A percentile compares a stretch with the other conserved stretches of the same genome.
phyloP scores from a whole-genome alignment of 805 yeast genomes.

The Cyberlindnera veronae region DNA sequence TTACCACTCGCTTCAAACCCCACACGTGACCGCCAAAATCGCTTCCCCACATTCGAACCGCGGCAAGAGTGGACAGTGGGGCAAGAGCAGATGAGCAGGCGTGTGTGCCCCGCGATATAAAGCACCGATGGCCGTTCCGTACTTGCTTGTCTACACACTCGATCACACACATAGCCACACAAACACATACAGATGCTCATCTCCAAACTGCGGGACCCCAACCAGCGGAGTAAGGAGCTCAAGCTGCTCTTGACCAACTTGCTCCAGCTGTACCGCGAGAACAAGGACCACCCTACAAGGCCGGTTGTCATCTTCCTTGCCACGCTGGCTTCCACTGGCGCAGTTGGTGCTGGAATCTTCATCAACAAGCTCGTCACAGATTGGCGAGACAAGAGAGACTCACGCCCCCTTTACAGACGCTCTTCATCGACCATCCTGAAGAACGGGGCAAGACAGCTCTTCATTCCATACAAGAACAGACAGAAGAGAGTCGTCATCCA shows the following conservation, averaged over 20 bases:
- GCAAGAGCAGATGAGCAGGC: too few species aligned
- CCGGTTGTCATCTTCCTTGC: constrained; percentile 28
- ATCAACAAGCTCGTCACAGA: constrained; percentile 27
- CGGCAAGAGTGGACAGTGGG: too few species aligned
- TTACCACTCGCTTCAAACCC: neutral
- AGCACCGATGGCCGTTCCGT: too few species aligned
- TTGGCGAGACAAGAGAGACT: constrained; percentile 27
- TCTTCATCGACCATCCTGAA: constrained; percentile 28
- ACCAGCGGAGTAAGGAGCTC: constrained; percentile 21
- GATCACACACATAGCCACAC: neutral
- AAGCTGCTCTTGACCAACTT: constrained; percentile 21
- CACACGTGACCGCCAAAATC: neutral
- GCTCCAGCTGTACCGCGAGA: constrained; percentile 26
- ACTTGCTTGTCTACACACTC: too few species aligned
- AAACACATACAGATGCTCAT: constrained; percentile 9
- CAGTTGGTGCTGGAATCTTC: constrained; percentile 19
- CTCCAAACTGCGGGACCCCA: constrained; percentile 20
- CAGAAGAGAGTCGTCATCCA: constrained; percentile 27
- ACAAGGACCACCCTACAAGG: constrained; percentile 25
- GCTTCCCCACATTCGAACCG: neutral
- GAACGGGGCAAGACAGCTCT: constrained; percentile 30
- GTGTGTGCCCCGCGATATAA: too few species aligned
- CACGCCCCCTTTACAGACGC: constrained; percentile 27
- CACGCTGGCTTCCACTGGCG: constrained; percentile 24
- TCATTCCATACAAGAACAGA: constrained; percentile 27